Conservation (phyloP, 495 filamentous ascomycete species). For the Filosporella fistucella region DNA sequence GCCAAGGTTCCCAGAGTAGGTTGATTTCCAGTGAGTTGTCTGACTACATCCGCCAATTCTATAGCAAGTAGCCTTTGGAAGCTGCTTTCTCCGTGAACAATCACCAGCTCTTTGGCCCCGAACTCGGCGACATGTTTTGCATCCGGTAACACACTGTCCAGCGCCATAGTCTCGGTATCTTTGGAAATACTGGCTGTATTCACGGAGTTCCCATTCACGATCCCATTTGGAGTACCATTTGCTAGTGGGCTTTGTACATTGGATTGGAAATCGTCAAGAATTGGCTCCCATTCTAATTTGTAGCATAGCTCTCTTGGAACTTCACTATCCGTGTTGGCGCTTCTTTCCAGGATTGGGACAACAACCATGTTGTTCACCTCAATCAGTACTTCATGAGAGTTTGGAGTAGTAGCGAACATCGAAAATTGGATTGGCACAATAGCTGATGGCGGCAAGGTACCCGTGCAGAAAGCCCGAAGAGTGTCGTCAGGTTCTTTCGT, state of each 20-base stretch:
- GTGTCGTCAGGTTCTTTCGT: conserved; percentile 25
- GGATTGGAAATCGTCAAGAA: too few species aligned
- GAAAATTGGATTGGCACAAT: conserved; percentile 31
- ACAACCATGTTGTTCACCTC: conserved; percentile 29
- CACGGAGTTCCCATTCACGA: not conserved
- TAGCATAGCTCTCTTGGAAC: conserved; percentile 29
- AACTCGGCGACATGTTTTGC: too few species aligned
- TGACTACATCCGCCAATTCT: not conserved
- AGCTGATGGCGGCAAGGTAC: conserved; percentile 21
- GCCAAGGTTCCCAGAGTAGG: conserved; percentile 2
- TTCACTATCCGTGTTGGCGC: conserved; percentile 20
- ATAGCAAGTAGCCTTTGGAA: conserved; percentile 31
- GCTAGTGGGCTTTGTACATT: too few species aligned
- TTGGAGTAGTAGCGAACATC: conserved; percentile 27
- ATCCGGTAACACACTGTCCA: too few species aligned
- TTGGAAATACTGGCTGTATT: too few species aligned
- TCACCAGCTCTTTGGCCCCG: conserved; percentile 20
- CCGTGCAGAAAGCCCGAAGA: conserved; percentile 29
- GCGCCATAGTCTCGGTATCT: too few species aligned
- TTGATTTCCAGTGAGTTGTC: not conserved
- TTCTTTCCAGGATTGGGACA: conserved; percentile 29
- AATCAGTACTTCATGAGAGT: conserved; percentile 25
- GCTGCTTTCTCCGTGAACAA: conserved; percentile 33
- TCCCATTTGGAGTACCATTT: not conserved
- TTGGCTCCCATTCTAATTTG: conserved; percentile 31